Percentiles rank a stretch among this genome's conserved stretches.
These are phyloP conservation scores for Microcera coccophila DNA, from an alignment of 2,329 filamentous ascomycete species.

Conservation along the genomic window DNA sequence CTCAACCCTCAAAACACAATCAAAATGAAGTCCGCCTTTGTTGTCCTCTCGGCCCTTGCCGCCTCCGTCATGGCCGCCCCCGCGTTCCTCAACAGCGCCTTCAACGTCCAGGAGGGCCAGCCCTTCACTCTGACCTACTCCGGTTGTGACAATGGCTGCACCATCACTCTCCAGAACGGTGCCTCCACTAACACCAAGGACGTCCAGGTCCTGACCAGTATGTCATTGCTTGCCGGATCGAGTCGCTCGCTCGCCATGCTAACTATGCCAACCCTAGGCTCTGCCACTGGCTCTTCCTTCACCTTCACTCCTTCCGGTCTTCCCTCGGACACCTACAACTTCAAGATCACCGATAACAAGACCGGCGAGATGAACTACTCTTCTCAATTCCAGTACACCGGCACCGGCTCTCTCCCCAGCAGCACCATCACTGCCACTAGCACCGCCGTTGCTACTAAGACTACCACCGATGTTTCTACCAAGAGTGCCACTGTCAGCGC, in stretches of 20 bases:
- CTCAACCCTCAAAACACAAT: constrained; percentile 17
- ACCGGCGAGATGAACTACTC: constrained; percentile 31
- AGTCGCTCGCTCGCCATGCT: background rate
- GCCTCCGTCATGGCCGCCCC: constrained; percentile 29
- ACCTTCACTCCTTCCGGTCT: constrained; percentile 27
- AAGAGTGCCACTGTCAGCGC: constrained; percentile 10
- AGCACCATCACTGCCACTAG: constrained; percentile 9
- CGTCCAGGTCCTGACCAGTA: constrained; percentile 32
- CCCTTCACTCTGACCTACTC: constrained; percentile 31
- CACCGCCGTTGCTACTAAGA: constrained; percentile 6
- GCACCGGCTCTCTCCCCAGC: constrained; percentile 15
- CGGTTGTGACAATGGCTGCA: constrained; percentile 33
- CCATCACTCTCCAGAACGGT: constrained; percentile 34
- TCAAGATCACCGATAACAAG: constrained; percentile 32
- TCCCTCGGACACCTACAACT: constrained; percentile 32
- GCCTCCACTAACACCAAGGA: constrained; percentile 25
- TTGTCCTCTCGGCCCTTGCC: constrained; percentile 29
- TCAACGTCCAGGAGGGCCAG: constrained; percentile 27
- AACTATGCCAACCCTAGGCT: constrained; percentile 8
- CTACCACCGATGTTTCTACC: constrained; percentile 4
- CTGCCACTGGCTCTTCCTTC: constrained; percentile 22
- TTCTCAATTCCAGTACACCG: constrained; percentile 29
- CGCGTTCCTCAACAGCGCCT: constrained; percentile 31
- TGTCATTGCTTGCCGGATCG: constrained; percentile 2
- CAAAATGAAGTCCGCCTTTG: constrained; percentile 38